Evolutionary conservation across 2,329 filamentous ascomycete genomes (phyloP).

Genomic region (Botrytis tulipae): DNA sequence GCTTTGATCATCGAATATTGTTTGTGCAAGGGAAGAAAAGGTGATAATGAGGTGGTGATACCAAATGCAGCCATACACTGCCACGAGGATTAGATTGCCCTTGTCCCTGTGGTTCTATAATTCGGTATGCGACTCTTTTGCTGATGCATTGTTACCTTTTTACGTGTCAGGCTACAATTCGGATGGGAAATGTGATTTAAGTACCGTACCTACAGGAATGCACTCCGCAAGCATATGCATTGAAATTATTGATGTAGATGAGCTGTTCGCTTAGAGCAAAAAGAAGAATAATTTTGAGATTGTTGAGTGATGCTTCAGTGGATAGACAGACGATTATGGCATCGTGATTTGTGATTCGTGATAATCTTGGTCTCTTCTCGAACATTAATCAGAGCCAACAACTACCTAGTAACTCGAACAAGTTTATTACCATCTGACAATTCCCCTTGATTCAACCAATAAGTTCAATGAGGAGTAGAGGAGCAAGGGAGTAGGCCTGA

Average conservation of each 20-base stretch:
- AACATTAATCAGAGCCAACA: background rate
- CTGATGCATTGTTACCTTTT: slow-evolving; percentile 6
- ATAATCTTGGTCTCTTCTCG: background rate
- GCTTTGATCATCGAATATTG: background rate
- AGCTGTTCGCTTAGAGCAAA: slow-evolving; percentile 5
- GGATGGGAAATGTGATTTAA: background rate
- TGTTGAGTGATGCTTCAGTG: background rate
- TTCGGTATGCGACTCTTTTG: background rate
- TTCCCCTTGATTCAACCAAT: background rate
- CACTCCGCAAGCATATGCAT: slow-evolving; percentile 17
- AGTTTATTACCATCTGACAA: background rate
- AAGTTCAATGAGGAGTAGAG: background rate
- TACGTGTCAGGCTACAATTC: slow-evolving; percentile 24
- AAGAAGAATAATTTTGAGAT: background rate
- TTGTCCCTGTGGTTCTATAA: background rate
- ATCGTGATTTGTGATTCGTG: background rate
- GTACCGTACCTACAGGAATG: slow-evolving; percentile 4
- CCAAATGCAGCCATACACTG: background rate
- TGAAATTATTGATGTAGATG: slow-evolving; percentile 3
- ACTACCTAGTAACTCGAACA: background rate
- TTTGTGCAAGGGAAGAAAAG: background rate
- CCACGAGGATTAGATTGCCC: slow-evolving; percentile 6
- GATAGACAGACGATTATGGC: background rate
- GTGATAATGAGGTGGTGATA: background rate
- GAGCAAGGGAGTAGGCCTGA: background rate